Evolutionary conservation across 2,329 filamentous ascomycete species (phyloP), one percentile per base, ranked within the genome.

Genomic region (Aspergillus hiratsukae): DNA sequence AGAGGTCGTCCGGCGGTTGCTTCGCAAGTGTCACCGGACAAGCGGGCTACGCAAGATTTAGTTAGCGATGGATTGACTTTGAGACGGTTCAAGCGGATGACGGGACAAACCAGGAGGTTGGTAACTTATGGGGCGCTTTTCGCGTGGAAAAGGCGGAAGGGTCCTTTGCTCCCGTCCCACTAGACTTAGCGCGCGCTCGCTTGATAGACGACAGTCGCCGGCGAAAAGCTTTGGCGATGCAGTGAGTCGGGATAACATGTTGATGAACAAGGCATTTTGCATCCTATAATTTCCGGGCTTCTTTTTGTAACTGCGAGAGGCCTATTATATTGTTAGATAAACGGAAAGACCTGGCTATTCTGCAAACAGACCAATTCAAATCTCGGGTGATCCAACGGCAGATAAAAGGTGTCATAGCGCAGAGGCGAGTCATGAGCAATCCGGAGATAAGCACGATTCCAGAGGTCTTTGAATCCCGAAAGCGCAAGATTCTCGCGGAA

Each of bases 401-500:
- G 55, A 53, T 28, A 55, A 50, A 41, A 49, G 40, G 45, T 31
- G 46, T 31, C 35, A 54, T 31, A 45, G 53, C 49, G 48, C 41
- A 52, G 35, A 4, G 25, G 28, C 29, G 31, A 31, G 31, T 54
- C 17, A 57, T 60, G 57, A 56, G 40, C 19, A 28, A 46, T 25
- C 17, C 28, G 17, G 10, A 54, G 48, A 49, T 37, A 50, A 49
- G 23, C 50, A 58, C 53, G 35, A 60, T 75, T 31, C 66, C 72
- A 3, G 56, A 62, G 8, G 61, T 59, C 25, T 90, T 89, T 67
- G 51, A 74, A 43, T 68, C 73, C 48, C 88, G 85, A 69, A 97
- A 97, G 74, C 71, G 75, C 52, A 85, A 82, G 58, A 95, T 96
- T 61, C 76, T 97, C 14, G 75, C 80, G 45, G 83, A 87, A 62